Evolutionary conservation across 352 stramenopile genomes (phyloP), one percentile per base, ranked within the genome.

Genomic region (Phytophthora nicotianae): DNA sequence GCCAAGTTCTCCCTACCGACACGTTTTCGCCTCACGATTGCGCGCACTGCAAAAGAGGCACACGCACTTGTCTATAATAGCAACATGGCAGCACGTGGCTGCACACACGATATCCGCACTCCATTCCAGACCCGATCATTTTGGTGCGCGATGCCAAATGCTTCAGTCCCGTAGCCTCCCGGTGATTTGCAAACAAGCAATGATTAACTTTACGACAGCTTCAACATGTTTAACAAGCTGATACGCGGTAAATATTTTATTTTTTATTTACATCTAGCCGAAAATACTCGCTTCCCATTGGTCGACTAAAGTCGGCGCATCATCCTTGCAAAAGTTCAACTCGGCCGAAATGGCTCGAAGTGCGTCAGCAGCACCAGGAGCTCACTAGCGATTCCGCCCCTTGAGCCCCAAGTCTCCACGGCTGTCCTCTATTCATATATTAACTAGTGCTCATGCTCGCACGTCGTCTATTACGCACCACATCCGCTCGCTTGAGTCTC

Each of bases 381-480:
- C n/a, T 47, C 62, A 67, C 37, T 43, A 55, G 33, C 50, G 23
- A 58, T 51, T 71, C 53, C 21, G 27, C 57, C 9, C 9, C 23
- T 21, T 9, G 47, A 8, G 10, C 5, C 37, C 10, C 50, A 67
- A 58, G 45, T 46, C 32, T 4, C 60, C 54, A 19, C 48, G 10
- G 32, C 32, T 23, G 37, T 21, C 5, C 37, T 19, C 27, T 51
- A 16, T 53, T 53, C 29, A 16, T 43, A 54, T 40, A 40, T 49
- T 40, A 17, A 20, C 5, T 17, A 19, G 16, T 13, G 26, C 1
- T 14, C 27, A 75, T 79, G 62, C 55, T 79, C 56, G 54, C 66
- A 42, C 70, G 62, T 53, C 70, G 70, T 16, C 42, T 75, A 13
- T 33, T 75, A 16, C 26, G 53, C 41, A 37, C 46, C 17, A 26